phyloP scores from a whole-genome alignment of 2,329 filamentous ascomycete genomes.

The Teratosphaeria viscida region DNA sequence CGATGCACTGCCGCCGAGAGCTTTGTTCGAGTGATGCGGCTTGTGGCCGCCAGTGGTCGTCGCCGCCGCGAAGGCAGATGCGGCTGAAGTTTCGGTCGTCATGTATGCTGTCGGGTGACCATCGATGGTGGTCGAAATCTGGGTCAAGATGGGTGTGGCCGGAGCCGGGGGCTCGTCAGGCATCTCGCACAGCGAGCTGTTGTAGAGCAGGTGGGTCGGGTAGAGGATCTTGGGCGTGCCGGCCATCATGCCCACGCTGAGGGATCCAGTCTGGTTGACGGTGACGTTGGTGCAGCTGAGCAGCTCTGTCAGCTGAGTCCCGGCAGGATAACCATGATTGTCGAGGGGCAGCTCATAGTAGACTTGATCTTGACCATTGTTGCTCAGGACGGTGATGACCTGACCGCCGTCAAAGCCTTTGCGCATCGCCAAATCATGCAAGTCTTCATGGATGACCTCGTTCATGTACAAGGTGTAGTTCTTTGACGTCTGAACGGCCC shows the following conservation, averaged over 20 bases:
- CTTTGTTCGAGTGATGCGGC: background rate
- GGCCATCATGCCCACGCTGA: constrained; percentile 24
- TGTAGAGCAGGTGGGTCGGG: constrained; percentile 14
- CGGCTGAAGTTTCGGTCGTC: background rate
- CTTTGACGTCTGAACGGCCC: constrained; percentile 28
- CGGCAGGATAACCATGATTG: constrained; percentile 20
- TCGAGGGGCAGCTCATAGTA: constrained; percentile 25
- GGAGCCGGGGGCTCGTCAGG: background rate
- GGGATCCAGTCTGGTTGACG: constrained; percentile 15
- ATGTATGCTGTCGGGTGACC: constrained; percentile 1
- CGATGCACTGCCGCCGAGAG: background rate
- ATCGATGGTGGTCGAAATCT: background rate
- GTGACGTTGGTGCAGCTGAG: constrained; percentile 23
- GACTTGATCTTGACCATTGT: constrained; percentile 27
- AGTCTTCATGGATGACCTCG: constrained; percentile 35
- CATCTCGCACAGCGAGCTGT: constrained; percentile 17
- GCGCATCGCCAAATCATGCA: constrained; percentile 35
- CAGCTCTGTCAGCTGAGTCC: constrained; percentile 23
- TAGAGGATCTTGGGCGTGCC: constrained; percentile 28
- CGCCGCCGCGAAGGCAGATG: background rate
- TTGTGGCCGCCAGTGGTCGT: background rate
- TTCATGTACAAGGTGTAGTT: constrained; percentile 34
- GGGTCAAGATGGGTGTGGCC: constrained; percentile 1
- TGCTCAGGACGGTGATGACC: constrained; percentile 37
- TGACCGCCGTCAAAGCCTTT: constrained; percentile 30